These are phyloP conservation scores for Rhodomyrtus psidioides DNA, from an alignment of 441 rosid genomes.

Conservation along the genomic window DNA sequence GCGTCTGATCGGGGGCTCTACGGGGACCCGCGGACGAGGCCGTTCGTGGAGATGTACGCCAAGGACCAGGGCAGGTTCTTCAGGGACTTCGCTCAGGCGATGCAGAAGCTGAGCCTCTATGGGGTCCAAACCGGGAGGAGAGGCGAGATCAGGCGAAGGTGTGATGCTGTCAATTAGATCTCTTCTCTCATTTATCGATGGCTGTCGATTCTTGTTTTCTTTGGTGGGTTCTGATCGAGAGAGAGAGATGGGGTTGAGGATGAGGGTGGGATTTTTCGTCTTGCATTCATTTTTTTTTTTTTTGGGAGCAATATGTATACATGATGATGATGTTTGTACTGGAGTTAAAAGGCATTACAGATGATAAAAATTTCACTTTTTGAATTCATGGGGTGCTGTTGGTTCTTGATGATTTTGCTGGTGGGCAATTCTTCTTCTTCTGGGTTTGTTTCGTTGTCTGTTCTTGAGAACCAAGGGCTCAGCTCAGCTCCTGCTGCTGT, in stretches of 20 bases:
- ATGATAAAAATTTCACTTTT: not conserved
- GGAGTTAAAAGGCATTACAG: not conserved
- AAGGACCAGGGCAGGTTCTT: conserved; percentile 40
- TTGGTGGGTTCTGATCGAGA: not conserved
- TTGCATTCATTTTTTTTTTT: not conserved
- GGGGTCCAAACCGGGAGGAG: conserved; percentile 52
- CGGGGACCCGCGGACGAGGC: conserved; percentile 37
- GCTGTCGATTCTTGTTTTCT: not conserved
- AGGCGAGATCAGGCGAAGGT: conserved; percentile 66
- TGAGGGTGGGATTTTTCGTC: not conserved
- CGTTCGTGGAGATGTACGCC: conserved; percentile 45
- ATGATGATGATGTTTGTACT: not conserved
- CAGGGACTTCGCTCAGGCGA: conserved; percentile 40
- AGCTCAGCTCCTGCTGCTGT: not conserved
- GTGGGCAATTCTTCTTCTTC: not conserved
- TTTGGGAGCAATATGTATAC: not conserved
- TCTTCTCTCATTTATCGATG: not conserved
- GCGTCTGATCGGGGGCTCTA: conserved; percentile 51
- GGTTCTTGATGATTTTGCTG: not conserved
- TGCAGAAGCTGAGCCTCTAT: conserved; percentile 50
- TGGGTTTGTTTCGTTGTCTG: not conserved
- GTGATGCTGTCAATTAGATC: conserved; percentile 58
- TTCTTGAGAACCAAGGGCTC: not conserved
- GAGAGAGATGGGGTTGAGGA: not conserved
- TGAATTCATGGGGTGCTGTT: not conserved